A percentile compares a stretch with the other conserved stretches of the same genome.
These are phyloP conservation scores for Jatropha multifida DNA, from an alignment of 441 rosid genomes.

Conservation along the genomic window DNA sequence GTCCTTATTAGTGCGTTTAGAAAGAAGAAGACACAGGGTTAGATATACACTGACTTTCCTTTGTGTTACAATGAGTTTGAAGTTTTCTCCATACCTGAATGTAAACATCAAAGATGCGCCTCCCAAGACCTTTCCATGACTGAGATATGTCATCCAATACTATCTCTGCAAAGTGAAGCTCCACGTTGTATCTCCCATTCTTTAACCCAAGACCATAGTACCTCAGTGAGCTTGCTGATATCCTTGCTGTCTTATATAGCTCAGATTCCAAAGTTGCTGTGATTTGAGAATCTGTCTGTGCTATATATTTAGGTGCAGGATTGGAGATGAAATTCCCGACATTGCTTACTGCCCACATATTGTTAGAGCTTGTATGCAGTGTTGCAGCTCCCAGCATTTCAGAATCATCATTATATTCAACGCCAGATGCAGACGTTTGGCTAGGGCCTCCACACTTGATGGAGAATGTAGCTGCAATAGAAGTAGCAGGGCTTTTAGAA, in stretches of 20 bases:
- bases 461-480: slow-evolving; percentile 47
- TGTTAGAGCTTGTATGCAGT: slow-evolving; percentile 31
- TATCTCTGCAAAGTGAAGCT: slow-evolving; percentile 54
- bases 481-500: background rate
- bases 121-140: slow-evolving; percentile 52
- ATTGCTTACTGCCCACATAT: slow-evolving; percentile 44
- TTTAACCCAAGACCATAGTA: slow-evolving; percentile 46
- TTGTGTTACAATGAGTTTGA: background rate
- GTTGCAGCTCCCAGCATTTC: slow-evolving; percentile 41
- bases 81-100: slow-evolving; percentile 35
- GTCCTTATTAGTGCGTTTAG: background rate
- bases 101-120: slow-evolving; percentile 48
- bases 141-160: slow-evolving; percentile 33
- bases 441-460: slow-evolving; percentile 47
- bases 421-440: slow-evolving; percentile 38
- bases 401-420: slow-evolving; percentile 37
- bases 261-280: slow-evolving; percentile 43
- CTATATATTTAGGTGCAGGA: slow-evolving; percentile 34
- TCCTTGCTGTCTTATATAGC: slow-evolving; percentile 48
- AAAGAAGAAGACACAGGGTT: background rate
- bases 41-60: background rate
- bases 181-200: slow-evolving; percentile 41
- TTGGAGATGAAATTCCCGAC: slow-evolving; percentile 40
- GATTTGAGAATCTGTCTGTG: slow-evolving; percentile 42
- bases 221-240: slow-evolving; percentile 47